Conservation (phyloP, 495 filamentous ascomycete genomes). For the Melanomma pulvis-pyrius region DNA sequence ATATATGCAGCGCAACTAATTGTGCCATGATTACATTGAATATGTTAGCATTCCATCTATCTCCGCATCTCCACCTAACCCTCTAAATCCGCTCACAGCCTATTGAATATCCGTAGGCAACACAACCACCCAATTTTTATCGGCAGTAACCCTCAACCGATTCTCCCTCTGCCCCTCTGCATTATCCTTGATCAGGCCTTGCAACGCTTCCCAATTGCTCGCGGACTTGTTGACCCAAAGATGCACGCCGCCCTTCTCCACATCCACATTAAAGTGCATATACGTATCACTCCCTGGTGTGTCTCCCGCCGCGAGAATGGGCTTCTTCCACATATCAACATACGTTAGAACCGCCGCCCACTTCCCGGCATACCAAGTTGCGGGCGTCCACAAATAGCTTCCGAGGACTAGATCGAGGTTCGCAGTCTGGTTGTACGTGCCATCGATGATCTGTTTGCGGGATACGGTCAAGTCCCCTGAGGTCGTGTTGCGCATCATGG, state of each 20-base stretch:
- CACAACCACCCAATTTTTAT: not conserved
- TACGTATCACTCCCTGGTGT: not conserved
- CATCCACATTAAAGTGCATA: slow-evolving; percentile 1
- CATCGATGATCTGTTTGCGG: not conserved
- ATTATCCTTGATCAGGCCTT: not conserved
- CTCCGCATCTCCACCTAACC: no score
- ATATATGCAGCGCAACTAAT: no score
- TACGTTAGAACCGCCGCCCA: not conserved
- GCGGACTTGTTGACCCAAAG: not conserved
- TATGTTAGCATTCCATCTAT: no score
- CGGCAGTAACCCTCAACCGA: not conserved
- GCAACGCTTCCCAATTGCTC: not conserved
- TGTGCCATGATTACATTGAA: no score
- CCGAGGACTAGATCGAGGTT: not conserved
- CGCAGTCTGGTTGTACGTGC: not conserved
- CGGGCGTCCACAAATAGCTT: not conserved
- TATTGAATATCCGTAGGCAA: not conserved
- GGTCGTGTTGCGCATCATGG: not conserved
- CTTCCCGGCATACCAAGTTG: not conserved
- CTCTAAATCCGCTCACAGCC: not conserved
- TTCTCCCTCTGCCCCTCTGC: not conserved
- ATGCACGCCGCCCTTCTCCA: not conserved
- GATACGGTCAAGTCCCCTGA: not conserved
- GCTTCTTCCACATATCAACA: not conserved
- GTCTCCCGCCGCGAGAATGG: not conserved